These are phyloP conservation scores for Stenocarpella maydis DNA, from an alignment of 2,329 filamentous ascomycete genomes.

Conservation along the genomic window DNA sequence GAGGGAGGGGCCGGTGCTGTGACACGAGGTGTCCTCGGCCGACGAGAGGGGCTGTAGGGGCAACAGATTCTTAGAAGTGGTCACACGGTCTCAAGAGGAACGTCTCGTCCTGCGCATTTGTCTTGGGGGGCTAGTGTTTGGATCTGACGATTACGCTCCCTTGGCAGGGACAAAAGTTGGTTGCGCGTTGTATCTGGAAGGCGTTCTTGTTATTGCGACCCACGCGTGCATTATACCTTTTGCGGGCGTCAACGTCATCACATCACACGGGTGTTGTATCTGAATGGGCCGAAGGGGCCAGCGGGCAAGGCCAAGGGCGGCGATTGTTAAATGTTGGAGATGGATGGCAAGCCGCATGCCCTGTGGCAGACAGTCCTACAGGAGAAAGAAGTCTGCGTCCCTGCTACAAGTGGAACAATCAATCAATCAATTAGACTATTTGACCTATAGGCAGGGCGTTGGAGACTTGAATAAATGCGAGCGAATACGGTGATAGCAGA, in stretches of 20 bases:
- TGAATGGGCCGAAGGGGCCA: not conserved
- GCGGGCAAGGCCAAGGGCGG: conserved; percentile 1
- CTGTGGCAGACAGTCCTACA: conserved; percentile 3
- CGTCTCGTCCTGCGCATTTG: conserved; percentile 17
- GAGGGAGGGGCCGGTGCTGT: not conserved
- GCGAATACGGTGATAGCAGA: conserved; percentile 20
- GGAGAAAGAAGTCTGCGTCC: conserved; percentile 12
- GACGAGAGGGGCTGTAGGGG: not conserved
- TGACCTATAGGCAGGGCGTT: conserved; percentile 18
- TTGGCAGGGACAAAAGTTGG: conserved; percentile 29
- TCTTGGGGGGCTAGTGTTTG: conserved; percentile 27
- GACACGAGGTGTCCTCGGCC: not conserved
- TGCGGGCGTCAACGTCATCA: conserved; percentile 27
- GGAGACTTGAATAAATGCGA: conserved; percentile 11
- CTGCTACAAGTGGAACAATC: conserved; percentile 25
- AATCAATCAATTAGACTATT: conserved; percentile 29
- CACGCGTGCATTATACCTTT: conserved; percentile 29
- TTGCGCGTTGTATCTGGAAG: conserved; percentile 27
- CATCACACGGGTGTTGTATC: conserved; percentile 23
- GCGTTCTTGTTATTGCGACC: conserved; percentile 28
- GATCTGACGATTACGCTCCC: conserved; percentile 25
- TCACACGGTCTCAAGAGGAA: not conserved
- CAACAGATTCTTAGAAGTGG: conserved; percentile 9
- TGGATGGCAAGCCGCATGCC: not conserved
- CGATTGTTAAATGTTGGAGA: conserved; percentile 8